A percentile compares a stretch with the other conserved stretches of the same genome.
Evolutionary conservation across 148 eudicot genomes (phyloP).

Genomic region (Vaccinium myrtillus): DNA sequence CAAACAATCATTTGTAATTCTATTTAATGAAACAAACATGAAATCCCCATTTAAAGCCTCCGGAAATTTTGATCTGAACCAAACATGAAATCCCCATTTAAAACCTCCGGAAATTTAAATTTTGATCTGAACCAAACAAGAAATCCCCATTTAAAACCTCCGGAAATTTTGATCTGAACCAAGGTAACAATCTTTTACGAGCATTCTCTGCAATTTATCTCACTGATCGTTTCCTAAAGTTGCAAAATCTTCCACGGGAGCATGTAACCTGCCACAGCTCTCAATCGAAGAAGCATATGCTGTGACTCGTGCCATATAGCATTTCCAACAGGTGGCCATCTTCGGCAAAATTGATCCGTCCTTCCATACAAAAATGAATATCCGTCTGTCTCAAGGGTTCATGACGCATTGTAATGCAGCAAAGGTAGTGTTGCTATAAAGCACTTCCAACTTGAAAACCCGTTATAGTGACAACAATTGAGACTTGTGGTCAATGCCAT

Average conservation of each 20-base stretch:
- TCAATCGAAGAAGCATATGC: not conserved
- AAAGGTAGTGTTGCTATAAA: constrained; percentile 5
- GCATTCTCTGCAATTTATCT: not conserved
- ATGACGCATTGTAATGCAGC: not conserved
- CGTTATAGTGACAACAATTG: constrained; percentile 58
- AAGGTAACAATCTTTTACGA: not conserved
- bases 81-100: not conserved
- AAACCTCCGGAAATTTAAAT: not conserved
- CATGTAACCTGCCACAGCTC: not conserved
- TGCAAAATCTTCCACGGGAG: constrained; percentile 7
- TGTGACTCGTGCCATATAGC: not conserved
- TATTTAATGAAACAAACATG: not conserved
- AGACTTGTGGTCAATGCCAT: constrained; percentile 89
- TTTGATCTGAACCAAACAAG: not conserved
- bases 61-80: not conserved
- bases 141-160: not conserved
- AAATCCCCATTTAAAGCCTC: not conserved
- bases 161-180: not conserved
- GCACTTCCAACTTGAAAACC: not conserved
- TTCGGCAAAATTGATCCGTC: constrained; percentile 6
- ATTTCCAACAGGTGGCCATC: not conserved
- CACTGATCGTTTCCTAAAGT: not conserved
- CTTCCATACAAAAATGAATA: not conserved
- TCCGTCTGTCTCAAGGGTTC: not conserved
- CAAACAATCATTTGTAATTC: not conserved